Evolutionary conservation across 371 early-diverging fungal species (phyloP).

Genomic region (Zopfochytrium polystomum): DNA sequence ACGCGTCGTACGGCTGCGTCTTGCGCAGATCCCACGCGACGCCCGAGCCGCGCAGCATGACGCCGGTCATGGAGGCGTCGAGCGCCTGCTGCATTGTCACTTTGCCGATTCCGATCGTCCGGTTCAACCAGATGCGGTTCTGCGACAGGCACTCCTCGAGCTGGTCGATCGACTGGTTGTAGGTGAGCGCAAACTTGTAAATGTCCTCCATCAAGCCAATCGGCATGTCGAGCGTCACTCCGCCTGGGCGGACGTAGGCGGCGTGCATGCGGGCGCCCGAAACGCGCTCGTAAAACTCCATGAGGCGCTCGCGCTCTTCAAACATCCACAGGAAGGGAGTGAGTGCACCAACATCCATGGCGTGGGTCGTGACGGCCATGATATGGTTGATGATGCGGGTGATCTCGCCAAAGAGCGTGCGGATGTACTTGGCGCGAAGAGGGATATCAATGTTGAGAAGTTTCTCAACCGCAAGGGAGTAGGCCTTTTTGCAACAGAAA

Average conservation of each 20-base stretch:
- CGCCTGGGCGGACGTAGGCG: conserved; percentile 95
- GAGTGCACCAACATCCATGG: conserved; percentile 95
- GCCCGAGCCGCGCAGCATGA: conserved; percentile 92
- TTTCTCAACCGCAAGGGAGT: conserved; percentile 95
- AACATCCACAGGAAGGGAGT: conserved; percentile 98
- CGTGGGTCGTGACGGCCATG: conserved; percentile 95
- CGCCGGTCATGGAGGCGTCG: conserved; percentile 91
- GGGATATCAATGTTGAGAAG: conserved; percentile 96
- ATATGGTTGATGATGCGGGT: conserved; percentile 96
- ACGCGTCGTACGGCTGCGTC: conserved; percentile 91
- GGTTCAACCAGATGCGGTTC: conserved; percentile 93
- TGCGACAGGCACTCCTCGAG: conserved; percentile 87
- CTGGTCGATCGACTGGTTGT: conserved; percentile 87
- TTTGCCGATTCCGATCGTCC: conserved; percentile 83
- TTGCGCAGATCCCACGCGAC: conserved; percentile 95
- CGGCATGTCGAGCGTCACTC: conserved; percentile 91
- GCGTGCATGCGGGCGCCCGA: conserved; percentile 98
- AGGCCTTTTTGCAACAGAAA: conserved; percentile 61
- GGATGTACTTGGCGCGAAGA: conserved; percentile 91
- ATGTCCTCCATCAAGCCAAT: conserved; percentile 93
- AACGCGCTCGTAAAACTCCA: conserved; percentile 98
- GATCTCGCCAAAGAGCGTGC: conserved; percentile 95
- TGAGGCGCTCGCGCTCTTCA: conserved; percentile 96
- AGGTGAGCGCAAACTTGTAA: conserved; percentile 87
- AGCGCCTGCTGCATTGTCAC: conserved; percentile 84